These are phyloP conservation scores for Acacia pycnantha DNA, from an alignment of 331 rosid species.

Conservation along the genomic window DNA sequence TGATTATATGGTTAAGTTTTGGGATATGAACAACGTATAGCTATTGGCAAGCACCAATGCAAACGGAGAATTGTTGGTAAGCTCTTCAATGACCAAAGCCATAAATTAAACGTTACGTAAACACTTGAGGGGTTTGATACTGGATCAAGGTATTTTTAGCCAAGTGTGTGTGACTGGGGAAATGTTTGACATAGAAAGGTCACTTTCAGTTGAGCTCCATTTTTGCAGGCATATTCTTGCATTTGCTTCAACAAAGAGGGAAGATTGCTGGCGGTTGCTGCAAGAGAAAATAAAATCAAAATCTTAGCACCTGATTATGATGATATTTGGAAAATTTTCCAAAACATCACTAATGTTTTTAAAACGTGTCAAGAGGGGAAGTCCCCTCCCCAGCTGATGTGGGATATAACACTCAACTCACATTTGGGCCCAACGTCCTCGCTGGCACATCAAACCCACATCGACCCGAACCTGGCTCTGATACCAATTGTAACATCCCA, in stretches of 20 bases:
- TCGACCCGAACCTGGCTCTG: no score
- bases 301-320: conserved; percentile 25
- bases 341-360: no score
- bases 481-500: no score
- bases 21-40: conserved; percentile 40
- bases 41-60: conserved; percentile 27
- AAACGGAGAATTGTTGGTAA: conserved; percentile 33
- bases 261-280: conserved; percentile 40
- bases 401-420: no score
- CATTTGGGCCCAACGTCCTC: no score
- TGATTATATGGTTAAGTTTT: conserved; percentile 36
- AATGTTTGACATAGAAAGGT: not conserved
- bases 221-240: conserved; percentile 33
- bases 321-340: conserved; percentile 1
- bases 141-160: not conserved
- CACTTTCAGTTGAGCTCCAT: not conserved
- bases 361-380: no score
- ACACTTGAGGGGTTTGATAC: not conserved
- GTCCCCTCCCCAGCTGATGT: no score
- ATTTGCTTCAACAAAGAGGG: conserved; percentile 41
- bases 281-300: conserved; percentile 41
- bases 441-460: no score
- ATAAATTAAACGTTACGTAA: not conserved
- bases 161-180: not conserved
- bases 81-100: not conserved